Conservation (phyloP, 352 stramenopile species). For the Phytophthora brassicae region DNA sequence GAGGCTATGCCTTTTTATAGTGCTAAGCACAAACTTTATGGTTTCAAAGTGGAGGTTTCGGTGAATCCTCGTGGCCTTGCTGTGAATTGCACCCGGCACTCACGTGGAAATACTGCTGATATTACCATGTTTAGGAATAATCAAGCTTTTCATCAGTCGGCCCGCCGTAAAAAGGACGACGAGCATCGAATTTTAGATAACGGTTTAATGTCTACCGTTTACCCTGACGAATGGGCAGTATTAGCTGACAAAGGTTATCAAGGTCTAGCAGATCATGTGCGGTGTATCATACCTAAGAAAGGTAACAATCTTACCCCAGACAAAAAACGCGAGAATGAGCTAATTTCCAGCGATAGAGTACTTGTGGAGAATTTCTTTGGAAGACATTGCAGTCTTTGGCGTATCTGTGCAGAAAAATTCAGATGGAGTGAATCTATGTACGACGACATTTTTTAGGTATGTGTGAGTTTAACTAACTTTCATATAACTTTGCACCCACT, state of each 20-base stretch:
- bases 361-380: too few relatives aligned
- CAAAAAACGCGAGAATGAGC: not conserved
- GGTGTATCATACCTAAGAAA: not conserved
- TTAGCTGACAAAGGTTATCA: too few relatives aligned
- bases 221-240: too few relatives aligned
- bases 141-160: not conserved
- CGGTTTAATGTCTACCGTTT: not conserved
- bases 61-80: not conserved
- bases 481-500: too few relatives aligned
- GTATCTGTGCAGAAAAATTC: too few relatives aligned
- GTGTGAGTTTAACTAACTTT: not conserved
- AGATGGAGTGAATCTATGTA: not conserved
- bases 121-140: not conserved
- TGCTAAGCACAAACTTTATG: not conserved
- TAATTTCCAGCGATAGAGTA: too few relatives aligned
- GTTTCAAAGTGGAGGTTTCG: not conserved
- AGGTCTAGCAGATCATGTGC: too few relatives aligned
- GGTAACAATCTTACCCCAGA: not conserved
- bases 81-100: not conserved
- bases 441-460: not conserved
- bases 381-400: too few relatives aligned
- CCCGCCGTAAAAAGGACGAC: not conserved
- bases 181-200: not conserved
- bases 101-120: not conserved
- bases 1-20: conserved; percentile 2